phyloP scores from a whole-genome alignment of 2,329 filamentous ascomycete genomes.

The Leptographium flavum region DNA sequence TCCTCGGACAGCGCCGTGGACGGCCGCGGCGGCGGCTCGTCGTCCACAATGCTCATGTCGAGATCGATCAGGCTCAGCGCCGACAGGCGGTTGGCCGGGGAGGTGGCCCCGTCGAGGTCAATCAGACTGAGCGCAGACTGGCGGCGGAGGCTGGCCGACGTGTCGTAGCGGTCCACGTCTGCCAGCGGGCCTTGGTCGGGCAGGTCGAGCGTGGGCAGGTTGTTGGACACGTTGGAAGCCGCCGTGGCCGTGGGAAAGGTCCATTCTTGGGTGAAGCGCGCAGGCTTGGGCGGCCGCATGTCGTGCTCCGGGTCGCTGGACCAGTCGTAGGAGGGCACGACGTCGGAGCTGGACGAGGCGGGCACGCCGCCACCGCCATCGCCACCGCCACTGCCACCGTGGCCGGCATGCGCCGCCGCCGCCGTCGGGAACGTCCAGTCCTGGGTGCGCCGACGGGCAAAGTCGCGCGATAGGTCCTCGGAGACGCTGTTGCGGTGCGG shows the following conservation, averaged over 20 bases:
- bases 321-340: constrained; percentile 29
- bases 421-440: constrained; percentile 40
- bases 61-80: constrained; percentile 21
- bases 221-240: constrained; percentile 15
- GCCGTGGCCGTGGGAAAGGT: neutral
- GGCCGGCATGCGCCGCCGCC: no score
- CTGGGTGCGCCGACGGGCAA: constrained; percentile 22
- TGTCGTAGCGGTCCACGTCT: constrained; percentile 13
- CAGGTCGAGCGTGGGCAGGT: constrained; percentile 29
- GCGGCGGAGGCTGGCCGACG: no score
- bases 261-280: constrained; percentile 1
- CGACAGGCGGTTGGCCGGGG: constrained; percentile 17
- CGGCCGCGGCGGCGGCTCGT: constrained; percentile 35
- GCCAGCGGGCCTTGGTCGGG: constrained; percentile 21
- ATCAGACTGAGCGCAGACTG: no score
- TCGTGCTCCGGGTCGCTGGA: constrained; percentile 6
- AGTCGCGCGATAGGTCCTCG: constrained; percentile 23
- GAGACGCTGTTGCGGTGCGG: constrained; percentile 41
- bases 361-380: no score
- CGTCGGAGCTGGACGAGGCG: constrained; percentile 32
- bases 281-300: neutral
- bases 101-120: constrained; percentile 2
- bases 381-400: no score
- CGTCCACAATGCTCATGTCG: constrained; percentile 24
- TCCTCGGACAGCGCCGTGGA: constrained; percentile 45